These are phyloP conservation scores for Phytopythium cucurbitacearum DNA, from an alignment of 352 stramenopile genomes.

Conservation along the genomic window DNA sequence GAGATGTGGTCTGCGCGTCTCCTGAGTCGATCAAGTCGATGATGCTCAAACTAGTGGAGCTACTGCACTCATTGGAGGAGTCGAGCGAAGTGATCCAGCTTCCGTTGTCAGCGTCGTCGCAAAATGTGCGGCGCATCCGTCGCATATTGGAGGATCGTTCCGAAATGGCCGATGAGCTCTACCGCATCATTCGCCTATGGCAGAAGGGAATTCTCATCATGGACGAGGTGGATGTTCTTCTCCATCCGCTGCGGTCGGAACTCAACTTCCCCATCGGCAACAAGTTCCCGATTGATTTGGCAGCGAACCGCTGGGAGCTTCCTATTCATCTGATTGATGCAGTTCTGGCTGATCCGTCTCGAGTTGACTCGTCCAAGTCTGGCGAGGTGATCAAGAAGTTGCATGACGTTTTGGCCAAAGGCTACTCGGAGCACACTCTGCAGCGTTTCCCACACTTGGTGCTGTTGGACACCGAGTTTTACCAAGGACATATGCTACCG, in stretches of 20 bases:
- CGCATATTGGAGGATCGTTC: constrained; percentile 72
- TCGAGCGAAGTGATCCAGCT: constrained; percentile 69
- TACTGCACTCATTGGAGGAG: constrained; percentile 89
- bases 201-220: constrained; percentile 93
- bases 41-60: constrained; percentile 97
- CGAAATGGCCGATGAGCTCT: constrained; percentile 89
- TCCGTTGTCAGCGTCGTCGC: constrained; percentile 46
- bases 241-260: constrained; percentile 89
- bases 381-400: constrained; percentile 48
- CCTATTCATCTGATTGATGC: constrained; percentile 94
- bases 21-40: constrained; percentile 99
- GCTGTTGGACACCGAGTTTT: constrained; percentile 96
- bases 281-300: constrained; percentile 89
- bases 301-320: constrained; percentile 89
- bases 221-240: constrained; percentile 91
- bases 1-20: constrained; percentile 97
- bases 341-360: constrained; percentile 60
- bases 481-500: constrained; percentile 91
- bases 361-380: not conserved
- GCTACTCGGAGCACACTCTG: constrained; percentile 91
- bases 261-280: constrained; percentile 91
- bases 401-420: constrained; percentile 89
- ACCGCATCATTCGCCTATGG: constrained; percentile 86
- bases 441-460: constrained; percentile 98
- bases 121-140: constrained; percentile 69